Conservation (phyloP, 2,329 filamentous ascomycete species). For the Leptographium radiaticola region DNA sequence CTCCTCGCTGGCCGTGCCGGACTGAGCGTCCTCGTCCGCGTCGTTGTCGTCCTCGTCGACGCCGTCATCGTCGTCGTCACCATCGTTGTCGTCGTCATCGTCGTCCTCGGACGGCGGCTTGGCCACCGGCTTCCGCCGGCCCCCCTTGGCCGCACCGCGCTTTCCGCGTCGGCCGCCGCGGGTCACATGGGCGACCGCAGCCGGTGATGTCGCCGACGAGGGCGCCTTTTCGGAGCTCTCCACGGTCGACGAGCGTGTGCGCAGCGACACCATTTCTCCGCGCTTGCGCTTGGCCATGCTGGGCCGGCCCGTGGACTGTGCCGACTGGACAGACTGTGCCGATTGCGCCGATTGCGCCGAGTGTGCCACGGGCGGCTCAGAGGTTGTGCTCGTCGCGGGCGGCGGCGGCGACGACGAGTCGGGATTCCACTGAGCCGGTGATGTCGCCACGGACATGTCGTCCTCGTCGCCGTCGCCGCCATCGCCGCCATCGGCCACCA, state of each 20-base stretch:
- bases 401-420: conserved; percentile 6
- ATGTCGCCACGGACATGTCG: conserved; percentile 7
- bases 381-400: not conserved
- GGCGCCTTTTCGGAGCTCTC: conserved; percentile 8
- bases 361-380: not conserved
- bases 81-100: conserved; percentile 1
- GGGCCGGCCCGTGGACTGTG: not conserved
- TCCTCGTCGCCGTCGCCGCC: conserved; percentile 2
- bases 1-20: not conserved
- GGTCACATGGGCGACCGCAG: not conserved
- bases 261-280: conserved; percentile 4
- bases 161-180: conserved; percentile 6
- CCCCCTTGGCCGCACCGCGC: not conserved
- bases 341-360: not conserved
- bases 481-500: not conserved
- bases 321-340: too few relatives aligned
- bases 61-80: conserved; percentile 1
- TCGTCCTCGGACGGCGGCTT: conserved; percentile 1
- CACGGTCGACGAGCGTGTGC: conserved; percentile 12
- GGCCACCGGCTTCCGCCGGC: not conserved
- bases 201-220: conserved; percentile 8
- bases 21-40: not conserved
- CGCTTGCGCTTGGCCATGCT: conserved; percentile 11
- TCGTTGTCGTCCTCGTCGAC: not conserved
- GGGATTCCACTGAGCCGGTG: conserved; percentile 12